Evolutionary conservation across 257 asterid species (phyloP).

Genomic region (Solanum bulbocastanum): DNA sequence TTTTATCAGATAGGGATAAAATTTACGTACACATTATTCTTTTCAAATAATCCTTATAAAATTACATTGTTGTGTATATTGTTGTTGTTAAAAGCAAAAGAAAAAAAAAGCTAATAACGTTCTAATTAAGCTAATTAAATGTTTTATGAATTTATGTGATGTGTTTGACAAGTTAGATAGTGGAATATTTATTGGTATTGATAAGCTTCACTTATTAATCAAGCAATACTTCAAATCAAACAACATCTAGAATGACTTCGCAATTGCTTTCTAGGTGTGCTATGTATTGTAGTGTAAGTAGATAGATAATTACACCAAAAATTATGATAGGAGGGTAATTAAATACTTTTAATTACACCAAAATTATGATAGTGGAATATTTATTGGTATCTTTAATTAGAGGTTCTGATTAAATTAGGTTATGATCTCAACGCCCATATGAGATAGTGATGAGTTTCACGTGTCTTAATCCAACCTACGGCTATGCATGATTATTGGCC

Average conservation of each 20-base stretch:
- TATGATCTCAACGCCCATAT: background rate
- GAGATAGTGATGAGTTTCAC: background rate
- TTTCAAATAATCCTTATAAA: background rate
- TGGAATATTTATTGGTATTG: background rate
- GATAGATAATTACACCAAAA: background rate
- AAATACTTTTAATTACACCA: too few species aligned
- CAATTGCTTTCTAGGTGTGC: background rate
- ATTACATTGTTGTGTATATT: background rate
- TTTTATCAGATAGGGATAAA: too few species aligned
- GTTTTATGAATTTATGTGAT: background rate
- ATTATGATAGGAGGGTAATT: background rate
- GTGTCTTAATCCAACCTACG: too few species aligned
- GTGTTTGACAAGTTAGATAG: background rate
- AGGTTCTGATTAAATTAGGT: background rate
- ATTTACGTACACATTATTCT: background rate
- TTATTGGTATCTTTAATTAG: too few species aligned
- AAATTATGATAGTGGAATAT: too few species aligned
- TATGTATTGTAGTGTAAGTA: background rate
- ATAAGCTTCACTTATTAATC: background rate
- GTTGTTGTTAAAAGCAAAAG: background rate
- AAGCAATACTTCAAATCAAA: background rate
- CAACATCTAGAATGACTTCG: background rate
- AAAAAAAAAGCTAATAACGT: background rate
- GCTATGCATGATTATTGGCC: background rate
- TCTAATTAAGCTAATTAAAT: background rate